Evolutionary conservation across 2,329 filamentous ascomycete genomes (phyloP).

Genomic region (Trichophyton benhamiae): DNA sequence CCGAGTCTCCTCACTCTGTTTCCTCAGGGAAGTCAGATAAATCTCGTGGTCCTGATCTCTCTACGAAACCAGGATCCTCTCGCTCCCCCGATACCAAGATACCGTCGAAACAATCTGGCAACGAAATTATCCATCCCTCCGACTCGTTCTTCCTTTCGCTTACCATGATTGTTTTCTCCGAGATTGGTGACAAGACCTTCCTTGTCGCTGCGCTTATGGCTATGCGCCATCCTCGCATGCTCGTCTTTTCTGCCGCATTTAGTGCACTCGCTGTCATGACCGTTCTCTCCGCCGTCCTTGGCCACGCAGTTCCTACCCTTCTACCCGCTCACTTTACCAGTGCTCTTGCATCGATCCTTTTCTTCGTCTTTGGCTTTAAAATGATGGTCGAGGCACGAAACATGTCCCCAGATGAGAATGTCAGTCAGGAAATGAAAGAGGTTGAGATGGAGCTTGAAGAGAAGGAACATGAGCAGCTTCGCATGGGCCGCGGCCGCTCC

Average conservation of each 20-base stretch:
- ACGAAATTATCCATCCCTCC: slow-evolving; percentile 55
- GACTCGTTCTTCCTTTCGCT: slow-evolving; percentile 88
- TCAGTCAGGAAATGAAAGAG: slow-evolving; percentile 94
- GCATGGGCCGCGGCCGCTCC: slow-evolving; percentile 52
- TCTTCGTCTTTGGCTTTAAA: slow-evolving; percentile 78
- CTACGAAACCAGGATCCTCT: slow-evolving; percentile 28
- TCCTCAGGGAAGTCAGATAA: slow-evolving; percentile 52
- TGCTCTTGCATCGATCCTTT: slow-evolving; percentile 70
- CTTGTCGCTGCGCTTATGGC: slow-evolving; percentile 95
- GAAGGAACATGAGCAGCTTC: slow-evolving; percentile 67
- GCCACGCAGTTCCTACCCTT: slow-evolving; percentile 79
- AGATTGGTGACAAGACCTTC: slow-evolving; percentile 98
- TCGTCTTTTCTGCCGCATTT: slow-evolving; percentile 94
- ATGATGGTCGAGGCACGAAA: slow-evolving; percentile 74
- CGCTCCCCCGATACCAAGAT: slow-evolving; percentile 5
- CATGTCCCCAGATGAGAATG: slow-evolving; percentile 82
- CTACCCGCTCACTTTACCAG: slow-evolving; percentile 86
- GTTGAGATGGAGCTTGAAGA: slow-evolving; percentile 89
- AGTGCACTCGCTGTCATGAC: slow-evolving; percentile 89
- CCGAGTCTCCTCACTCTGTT: slow-evolving; percentile 63
- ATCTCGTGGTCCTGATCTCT: slow-evolving; percentile 41
- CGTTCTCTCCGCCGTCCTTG: slow-evolving; percentile 78
- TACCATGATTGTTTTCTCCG: slow-evolving; percentile 94
- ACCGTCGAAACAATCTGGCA: slow-evolving; percentile 17
- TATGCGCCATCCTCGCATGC: slow-evolving; percentile 88